phyloP scores from a whole-genome alignment of 768 basidiomycete species.

The Mycena amicta region DNA sequence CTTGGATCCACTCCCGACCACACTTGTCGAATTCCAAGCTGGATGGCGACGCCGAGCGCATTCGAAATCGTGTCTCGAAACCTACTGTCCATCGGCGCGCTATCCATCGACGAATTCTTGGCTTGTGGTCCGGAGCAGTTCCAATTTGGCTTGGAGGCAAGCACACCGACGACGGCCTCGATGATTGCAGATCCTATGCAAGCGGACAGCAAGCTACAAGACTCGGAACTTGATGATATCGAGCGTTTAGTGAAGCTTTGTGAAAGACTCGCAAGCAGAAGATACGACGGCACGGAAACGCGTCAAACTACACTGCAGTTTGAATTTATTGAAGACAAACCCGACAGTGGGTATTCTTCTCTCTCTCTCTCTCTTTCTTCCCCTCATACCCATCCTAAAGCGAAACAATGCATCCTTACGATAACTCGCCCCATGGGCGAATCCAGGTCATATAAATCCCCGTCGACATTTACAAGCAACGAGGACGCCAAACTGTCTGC shows the following conservation, averaged over 20 bases:
- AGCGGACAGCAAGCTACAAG: background rate
- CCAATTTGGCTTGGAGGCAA: too few relatives aligned
- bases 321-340: conserved; percentile 47
- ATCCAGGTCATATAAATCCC: conserved; percentile 56
- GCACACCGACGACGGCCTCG: too few relatives aligned
- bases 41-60: background rate
- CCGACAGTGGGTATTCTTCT: conserved; percentile 34
- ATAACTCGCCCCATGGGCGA: conserved; percentile 57
- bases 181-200: too few relatives aligned
- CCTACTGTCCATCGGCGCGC: conserved; percentile 11
- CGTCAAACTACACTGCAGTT: conserved; percentile 48
- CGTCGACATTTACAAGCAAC: conserved; percentile 44
- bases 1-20: too few relatives aligned
- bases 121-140: conserved; percentile 3
- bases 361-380: too few relatives aligned
- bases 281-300: too few relatives aligned
- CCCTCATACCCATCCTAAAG: too few relatives aligned
- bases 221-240: background rate
- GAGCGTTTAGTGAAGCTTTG: too few relatives aligned
- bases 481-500: conserved; percentile 57
- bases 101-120: conserved; percentile 9
- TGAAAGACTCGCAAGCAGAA: too few relatives aligned
- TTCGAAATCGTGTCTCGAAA: conserved; percentile 10
- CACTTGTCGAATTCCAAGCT: too few relatives aligned
- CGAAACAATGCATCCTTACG: conserved; percentile 61